Percentiles rank a stretch among this genome's conserved stretches.
phyloP scores from a whole-genome alignment of 495 filamentous ascomycete genomes.

The Pseudomonodictys pantanalensis region DNA sequence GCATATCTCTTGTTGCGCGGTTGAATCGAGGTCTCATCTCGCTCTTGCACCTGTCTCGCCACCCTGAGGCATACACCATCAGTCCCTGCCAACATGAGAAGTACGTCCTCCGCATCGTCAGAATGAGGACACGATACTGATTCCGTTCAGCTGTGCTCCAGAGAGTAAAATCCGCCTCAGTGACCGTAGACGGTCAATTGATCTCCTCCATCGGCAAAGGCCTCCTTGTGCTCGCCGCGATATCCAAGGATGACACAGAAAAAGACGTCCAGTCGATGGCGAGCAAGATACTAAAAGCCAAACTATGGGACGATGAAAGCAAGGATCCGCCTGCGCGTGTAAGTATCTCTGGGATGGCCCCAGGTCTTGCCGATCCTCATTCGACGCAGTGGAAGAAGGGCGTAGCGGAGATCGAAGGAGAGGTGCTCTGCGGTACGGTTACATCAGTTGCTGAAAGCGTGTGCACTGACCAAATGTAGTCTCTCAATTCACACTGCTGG shows the following conservation, averaged over 20 bases:
- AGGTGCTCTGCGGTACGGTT: constrained; percentile 81
- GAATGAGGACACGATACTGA: background rate
- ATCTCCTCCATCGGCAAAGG: constrained; percentile 89
- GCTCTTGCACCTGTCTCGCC: too few species aligned
- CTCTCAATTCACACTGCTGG: constrained; percentile 97
- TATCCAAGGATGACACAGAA: constrained; percentile 83
- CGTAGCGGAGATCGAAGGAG: constrained; percentile 81
- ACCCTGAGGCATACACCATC: too few species aligned
- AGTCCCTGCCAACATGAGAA: constrained; percentile 16
- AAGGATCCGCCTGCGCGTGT: constrained; percentile 43
- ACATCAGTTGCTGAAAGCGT: background rate
- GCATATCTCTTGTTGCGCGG: too few species aligned
- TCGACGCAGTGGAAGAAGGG: constrained; percentile 73
- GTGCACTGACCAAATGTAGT: constrained; percentile 51
- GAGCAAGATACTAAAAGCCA: constrained; percentile 80
- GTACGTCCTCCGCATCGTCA: constrained; percentile 3
- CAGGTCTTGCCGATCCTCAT: constrained; percentile 21
- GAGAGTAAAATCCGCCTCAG: constrained; percentile 93
- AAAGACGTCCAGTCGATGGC: constrained; percentile 85
- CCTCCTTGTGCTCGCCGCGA: constrained; percentile 84
- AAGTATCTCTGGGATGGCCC: background rate
- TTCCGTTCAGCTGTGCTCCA: constrained; percentile 77
- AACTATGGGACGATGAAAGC: constrained; percentile 80
- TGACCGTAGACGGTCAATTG: constrained; percentile 88
- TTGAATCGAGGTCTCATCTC: too few species aligned